A percentile compares a stretch with the other conserved stretches of the same genome.
These are phyloP conservation scores for Pulveroboletus ravenelii DNA, from an alignment of 768 basidiomycete genomes.

Conservation along the genomic window DNA sequence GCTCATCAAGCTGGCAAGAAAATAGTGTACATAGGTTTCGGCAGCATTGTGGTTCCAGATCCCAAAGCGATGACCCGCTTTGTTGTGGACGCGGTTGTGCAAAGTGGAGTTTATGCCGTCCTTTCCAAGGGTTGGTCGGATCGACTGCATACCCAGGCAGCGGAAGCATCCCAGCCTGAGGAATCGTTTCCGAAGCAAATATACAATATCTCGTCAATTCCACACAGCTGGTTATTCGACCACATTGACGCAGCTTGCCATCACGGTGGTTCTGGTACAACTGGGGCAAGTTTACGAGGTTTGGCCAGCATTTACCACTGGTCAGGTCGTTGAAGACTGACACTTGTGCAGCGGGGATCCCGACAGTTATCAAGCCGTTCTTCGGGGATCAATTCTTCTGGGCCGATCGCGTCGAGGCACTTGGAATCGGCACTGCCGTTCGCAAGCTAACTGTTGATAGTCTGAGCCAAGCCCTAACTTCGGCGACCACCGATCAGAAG, in stretches of 20 bases:
- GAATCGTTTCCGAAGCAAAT: conserved; percentile 75
- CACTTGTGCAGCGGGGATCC: conserved; percentile 65
- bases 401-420: conserved; percentile 95
- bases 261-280: conserved; percentile 96
- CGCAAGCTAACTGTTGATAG: conserved; percentile 79
- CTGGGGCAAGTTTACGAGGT: conserved; percentile 92
- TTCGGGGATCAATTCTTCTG: conserved; percentile 98
- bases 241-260: conserved; percentile 96
- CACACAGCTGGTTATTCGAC: conserved; percentile 95
- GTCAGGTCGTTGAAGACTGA: conserved; percentile 2
- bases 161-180: conserved; percentile 57
- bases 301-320: conserved; percentile 14
- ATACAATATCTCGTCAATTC: conserved; percentile 78
- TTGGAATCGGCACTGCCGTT: conserved; percentile 86
- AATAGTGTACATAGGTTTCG: conserved; percentile 96
- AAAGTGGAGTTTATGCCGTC: conserved; percentile 87
- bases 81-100: conserved; percentile 82
- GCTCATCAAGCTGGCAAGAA: conserved; percentile 77
- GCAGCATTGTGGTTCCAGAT: conserved; percentile 95
- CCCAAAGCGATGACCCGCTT: conserved; percentile 88
- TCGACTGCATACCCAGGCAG: conserved; percentile 64
- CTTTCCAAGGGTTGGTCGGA: conserved; percentile 99
- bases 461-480: conserved; percentile 70
- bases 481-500: conserved; percentile 83
- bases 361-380: conserved; percentile 95